phyloP scores from a whole-genome alignment of 73 alveolate species.

The Paramecium caudatum region DNA sequence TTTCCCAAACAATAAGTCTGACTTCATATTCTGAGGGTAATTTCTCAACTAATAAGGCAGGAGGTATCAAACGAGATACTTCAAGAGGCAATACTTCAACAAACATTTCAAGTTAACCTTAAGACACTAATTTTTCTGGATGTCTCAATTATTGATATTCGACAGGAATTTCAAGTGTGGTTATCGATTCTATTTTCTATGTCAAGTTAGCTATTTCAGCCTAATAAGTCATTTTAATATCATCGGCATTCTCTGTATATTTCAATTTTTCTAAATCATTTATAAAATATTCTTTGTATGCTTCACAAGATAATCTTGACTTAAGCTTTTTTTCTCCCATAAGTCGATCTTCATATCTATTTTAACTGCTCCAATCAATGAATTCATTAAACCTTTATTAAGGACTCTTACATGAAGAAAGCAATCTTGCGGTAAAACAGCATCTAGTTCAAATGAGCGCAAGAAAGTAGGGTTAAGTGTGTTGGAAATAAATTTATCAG shows the following conservation, averaged over 20 bases:
- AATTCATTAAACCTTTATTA: slow-evolving; percentile 83
- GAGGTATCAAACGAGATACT: slow-evolving; percentile 85
- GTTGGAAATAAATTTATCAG: slow-evolving; percentile 78
- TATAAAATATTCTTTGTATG: slow-evolving; percentile 75
- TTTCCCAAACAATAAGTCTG: slow-evolving; percentile 96
- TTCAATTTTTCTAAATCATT: slow-evolving; percentile 45
- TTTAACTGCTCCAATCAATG: slow-evolving; percentile 92
- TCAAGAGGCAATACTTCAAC: slow-evolving; percentile 89
- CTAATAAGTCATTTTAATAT: slow-evolving; percentile 54
- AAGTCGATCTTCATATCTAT: slow-evolving; percentile 95
- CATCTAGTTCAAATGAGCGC: slow-evolving; percentile 90
- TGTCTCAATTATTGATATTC: slow-evolving; percentile 90
- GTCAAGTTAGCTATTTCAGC: slow-evolving; percentile 59
- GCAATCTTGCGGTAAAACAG: slow-evolving; percentile 92
- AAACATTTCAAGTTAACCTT: slow-evolving; percentile 96
- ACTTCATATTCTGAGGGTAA: slow-evolving; percentile 94
- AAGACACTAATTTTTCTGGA: slow-evolving; percentile 85
- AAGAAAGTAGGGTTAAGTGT: slow-evolving; percentile 90
- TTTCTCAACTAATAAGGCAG: slow-evolving; percentile 85
- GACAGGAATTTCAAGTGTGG: slow-evolving; percentile 84
- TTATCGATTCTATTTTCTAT: slow-evolving; percentile 54
- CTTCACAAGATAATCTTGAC: slow-evolving; percentile 62
- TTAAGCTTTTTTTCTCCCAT: slow-evolving; percentile 71
- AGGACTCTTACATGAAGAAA: slow-evolving; percentile 70
- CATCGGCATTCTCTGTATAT: slow-evolving; percentile 64